Conservation (phyloP, 2,329 filamentous ascomycete species). For the Fusarium incarnatum region DNA sequence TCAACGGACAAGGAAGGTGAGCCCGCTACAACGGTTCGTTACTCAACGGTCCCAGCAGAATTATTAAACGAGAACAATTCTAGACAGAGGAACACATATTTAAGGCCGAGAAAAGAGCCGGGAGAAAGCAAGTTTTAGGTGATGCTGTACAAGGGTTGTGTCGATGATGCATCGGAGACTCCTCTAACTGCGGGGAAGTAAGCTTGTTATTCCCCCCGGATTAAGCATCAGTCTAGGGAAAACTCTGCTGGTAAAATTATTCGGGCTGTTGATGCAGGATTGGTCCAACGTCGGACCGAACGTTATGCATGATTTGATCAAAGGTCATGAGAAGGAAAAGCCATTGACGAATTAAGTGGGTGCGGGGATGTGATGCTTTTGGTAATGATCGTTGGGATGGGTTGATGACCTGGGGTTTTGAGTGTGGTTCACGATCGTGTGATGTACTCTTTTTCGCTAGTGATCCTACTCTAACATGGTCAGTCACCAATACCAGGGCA, state of each 20-base stretch:
- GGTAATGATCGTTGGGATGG: conserved; percentile 19
- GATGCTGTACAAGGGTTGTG: conserved; percentile 19
- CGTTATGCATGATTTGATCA: conserved; percentile 15
- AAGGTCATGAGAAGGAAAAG: not conserved
- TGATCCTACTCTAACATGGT: not conserved
- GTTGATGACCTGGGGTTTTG: not conserved
- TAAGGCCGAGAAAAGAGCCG: conserved; percentile 40
- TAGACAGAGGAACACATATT: not conserved
- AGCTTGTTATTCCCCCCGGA: conserved; percentile 6
- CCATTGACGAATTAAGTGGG: conserved; percentile 8
- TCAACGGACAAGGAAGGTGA: not conserved
- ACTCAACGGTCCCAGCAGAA: not conserved
- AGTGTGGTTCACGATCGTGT: too few relatives aligned
- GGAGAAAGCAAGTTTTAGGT: conserved; percentile 11
- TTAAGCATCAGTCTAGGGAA: not conserved
- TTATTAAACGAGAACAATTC: not conserved
- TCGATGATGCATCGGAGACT: conserved; percentile 15
- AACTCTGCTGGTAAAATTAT: conserved; percentile 9
- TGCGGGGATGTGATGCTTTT: not conserved
- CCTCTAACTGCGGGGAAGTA: conserved; percentile 31
- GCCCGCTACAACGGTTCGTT: not conserved
- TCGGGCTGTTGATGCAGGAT: conserved; percentile 2
- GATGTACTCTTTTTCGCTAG: accelerated
- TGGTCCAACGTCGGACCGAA: conserved; percentile 26
- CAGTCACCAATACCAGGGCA: not conserved